Conservation (phyloP, 2,329 filamentous ascomycete genomes). For the Parastagonospora avenae region DNA sequence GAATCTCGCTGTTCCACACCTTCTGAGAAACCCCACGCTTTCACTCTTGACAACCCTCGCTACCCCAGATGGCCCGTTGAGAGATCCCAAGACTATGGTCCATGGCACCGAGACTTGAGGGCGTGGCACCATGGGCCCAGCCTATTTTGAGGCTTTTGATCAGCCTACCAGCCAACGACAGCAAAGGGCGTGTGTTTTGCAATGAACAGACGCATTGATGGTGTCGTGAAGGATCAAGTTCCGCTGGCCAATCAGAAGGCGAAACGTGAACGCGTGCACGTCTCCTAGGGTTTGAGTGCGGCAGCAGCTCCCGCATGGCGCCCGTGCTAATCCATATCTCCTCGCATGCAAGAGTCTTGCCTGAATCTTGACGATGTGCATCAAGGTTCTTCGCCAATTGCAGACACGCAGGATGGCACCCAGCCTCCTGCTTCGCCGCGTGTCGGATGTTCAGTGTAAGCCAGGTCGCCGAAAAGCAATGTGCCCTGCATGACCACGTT, state of each 20-base stretch:
- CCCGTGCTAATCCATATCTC: slow-evolving; percentile 16
- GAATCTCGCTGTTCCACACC: background rate
- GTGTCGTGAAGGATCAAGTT: slow-evolving; percentile 7
- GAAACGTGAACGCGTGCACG: slow-evolving; percentile 24
- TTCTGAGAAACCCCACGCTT: slow-evolving; percentile 2
- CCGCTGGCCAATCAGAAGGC: slow-evolving; percentile 19
- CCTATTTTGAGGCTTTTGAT: background rate
- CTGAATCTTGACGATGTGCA: slow-evolving; percentile 6
- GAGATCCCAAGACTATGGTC: slow-evolving; percentile 19
- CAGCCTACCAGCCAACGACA: slow-evolving; percentile 8
- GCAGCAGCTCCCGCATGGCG: slow-evolving; percentile 17
- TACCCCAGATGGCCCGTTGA: slow-evolving; percentile 8
- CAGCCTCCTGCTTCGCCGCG: background rate
- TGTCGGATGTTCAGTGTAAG: background rate
- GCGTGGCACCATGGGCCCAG: slow-evolving; percentile 8
- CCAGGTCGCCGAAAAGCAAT: slow-evolving; percentile 9
- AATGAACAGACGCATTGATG: slow-evolving; percentile 12
- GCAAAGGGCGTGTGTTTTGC: slow-evolving; percentile 13
- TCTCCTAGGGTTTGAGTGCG: slow-evolving; percentile 16
- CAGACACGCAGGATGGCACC: slow-evolving; percentile 13
- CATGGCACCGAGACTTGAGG: slow-evolving; percentile 15
- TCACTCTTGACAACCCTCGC: background rate
- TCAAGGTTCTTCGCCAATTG: slow-evolving; percentile 17
- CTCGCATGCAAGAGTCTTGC: slow-evolving; percentile 7
- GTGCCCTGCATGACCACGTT: slow-evolving; percentile 3